These are phyloP conservation scores for Colletotrichum karsti DNA, from an alignment of 2,329 filamentous ascomycete genomes.

Conservation along the genomic window DNA sequence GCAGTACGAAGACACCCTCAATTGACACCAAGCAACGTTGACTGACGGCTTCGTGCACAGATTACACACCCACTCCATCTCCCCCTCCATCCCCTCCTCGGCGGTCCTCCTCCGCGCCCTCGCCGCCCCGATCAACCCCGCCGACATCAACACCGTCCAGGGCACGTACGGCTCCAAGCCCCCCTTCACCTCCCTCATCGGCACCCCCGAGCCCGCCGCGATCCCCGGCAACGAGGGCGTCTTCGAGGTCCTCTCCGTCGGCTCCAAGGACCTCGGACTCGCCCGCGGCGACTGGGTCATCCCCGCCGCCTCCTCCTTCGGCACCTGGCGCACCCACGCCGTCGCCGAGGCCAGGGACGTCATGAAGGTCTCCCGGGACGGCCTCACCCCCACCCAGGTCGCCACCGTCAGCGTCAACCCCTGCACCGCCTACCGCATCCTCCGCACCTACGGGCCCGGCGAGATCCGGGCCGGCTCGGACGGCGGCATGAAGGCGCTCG, in stretches of 20 bases:
- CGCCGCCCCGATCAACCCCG: slow-evolving; percentile 92
- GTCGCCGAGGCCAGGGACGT: slow-evolving; percentile 67
- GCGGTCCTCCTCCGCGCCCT: slow-evolving; percentile 85
- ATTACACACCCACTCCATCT: slow-evolving; percentile 80
- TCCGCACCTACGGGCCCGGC: slow-evolving; percentile 76
- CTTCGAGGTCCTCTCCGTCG: slow-evolving; percentile 83
- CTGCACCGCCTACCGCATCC: slow-evolving; percentile 92
- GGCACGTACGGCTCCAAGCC: slow-evolving; percentile 93
- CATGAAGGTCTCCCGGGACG: slow-evolving; percentile 75
- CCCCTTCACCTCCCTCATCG: slow-evolving; percentile 77
- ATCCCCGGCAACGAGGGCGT: slow-evolving; percentile 92
- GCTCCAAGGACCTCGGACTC: slow-evolving; percentile 63
- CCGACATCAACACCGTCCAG: slow-evolving; percentile 98
- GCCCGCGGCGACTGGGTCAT: slow-evolving; percentile 92
- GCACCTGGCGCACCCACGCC: slow-evolving; percentile 95
- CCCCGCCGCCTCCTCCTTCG: slow-evolving; percentile 82
- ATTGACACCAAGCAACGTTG: neutral
- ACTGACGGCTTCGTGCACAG: slow-evolving; percentile 34
- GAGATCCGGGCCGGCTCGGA: slow-evolving; percentile 51
- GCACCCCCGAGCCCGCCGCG: slow-evolving; percentile 79
- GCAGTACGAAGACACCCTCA: slow-evolving; percentile 51
- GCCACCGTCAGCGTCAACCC: slow-evolving; percentile 94
- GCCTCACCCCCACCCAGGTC: slow-evolving; percentile 78
- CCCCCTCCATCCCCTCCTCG: slow-evolving; percentile 71
- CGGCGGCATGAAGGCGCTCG: slow-evolving; percentile 51